Percentiles rank a stretch among this genome's conserved stretches.
Evolutionary conservation across 164 flowering plant species (phyloP).

Genomic region (Pachysandra terminalis): DNA sequence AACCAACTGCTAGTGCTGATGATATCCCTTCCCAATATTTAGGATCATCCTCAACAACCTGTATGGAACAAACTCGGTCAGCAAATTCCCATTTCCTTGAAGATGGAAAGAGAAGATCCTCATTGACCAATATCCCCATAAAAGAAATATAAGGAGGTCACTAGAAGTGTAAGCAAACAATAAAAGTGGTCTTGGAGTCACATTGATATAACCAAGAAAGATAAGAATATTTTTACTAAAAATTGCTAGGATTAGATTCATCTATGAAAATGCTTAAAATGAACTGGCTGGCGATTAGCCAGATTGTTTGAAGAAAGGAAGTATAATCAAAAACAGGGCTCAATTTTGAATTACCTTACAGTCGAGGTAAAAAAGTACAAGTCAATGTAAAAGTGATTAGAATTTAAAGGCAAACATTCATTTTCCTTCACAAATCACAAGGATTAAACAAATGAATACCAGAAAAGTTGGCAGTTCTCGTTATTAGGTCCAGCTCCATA

Average conservation of each 20-base stretch:
- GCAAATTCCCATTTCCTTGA: background rate
- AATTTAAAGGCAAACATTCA: background rate
- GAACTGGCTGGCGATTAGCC: background rate
- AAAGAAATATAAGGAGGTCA: background rate
- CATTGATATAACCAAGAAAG: no score
- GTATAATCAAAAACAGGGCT: background rate
- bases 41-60: constrained; percentile 77
- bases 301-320: background rate
- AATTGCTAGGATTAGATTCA: no score
- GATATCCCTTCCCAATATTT: constrained; percentile 83
- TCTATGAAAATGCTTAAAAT: no score
- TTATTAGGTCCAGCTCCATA: background rate
- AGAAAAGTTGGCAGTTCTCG: background rate
- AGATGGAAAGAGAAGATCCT: background rate
- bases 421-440: background rate
- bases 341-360: background rate
- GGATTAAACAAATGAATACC: background rate
- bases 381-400: background rate
- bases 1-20: constrained; percentile 88
- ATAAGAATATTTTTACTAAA: no score
- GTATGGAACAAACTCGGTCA: constrained; percentile 14
- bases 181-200: no score
- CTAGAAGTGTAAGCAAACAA: no score
- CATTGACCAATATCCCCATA: background rate
- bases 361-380: background rate